A percentile compares a stretch with the other conserved stretches of the same genome.
Conservation (phyloP, 2,329 filamentous ascomycete species). For the Fusarium coicis region DNA sequence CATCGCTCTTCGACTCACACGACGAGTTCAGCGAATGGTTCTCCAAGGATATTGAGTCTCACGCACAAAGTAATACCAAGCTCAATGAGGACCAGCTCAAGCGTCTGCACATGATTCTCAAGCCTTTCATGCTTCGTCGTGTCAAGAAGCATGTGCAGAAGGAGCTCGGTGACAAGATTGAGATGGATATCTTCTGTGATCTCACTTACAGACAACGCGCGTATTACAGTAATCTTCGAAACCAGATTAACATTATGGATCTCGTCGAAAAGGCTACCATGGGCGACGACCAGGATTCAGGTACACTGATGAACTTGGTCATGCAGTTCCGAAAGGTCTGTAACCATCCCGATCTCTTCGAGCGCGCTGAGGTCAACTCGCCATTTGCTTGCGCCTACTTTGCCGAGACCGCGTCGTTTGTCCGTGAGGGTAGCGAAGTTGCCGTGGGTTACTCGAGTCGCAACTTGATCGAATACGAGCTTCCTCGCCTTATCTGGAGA, state of each 20-base stretch:
- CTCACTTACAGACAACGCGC: conserved; percentile 95
- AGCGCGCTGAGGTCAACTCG: conserved; percentile 90
- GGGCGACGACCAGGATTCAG: conserved; percentile 93
- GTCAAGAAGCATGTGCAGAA: conserved; percentile 99
- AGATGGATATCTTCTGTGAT: conserved; percentile 95
- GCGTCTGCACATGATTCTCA: conserved; percentile 97
- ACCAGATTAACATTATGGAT: conserved; percentile 99
- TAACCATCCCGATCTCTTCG: conserved; percentile 97
- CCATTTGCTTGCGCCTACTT: conserved; percentile 87
- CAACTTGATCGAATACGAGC: conserved; percentile 83
- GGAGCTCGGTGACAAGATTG: conserved; percentile 98
- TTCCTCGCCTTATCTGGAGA: conserved; percentile 86
- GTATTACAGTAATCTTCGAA: conserved; percentile 90
- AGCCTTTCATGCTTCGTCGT: conserved; percentile 99
- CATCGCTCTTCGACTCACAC: conserved; percentile 94
- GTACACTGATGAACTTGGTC: conserved; percentile 97
- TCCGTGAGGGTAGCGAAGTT: conserved; percentile 85
- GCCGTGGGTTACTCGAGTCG: conserved; percentile 88
- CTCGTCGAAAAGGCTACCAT: conserved; percentile 96
- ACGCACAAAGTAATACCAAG: conserved; percentile 99
- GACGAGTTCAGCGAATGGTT: conserved; percentile 96
- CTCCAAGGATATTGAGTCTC: conserved; percentile 95
- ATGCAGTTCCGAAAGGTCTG: conserved; percentile 99
- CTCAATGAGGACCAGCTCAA: conserved; percentile 98
- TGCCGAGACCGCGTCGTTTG: conserved; percentile 94